phyloP scores from a whole-genome alignment of 768 basidiomycete genomes.

The Mycena epipterygia region DNA sequence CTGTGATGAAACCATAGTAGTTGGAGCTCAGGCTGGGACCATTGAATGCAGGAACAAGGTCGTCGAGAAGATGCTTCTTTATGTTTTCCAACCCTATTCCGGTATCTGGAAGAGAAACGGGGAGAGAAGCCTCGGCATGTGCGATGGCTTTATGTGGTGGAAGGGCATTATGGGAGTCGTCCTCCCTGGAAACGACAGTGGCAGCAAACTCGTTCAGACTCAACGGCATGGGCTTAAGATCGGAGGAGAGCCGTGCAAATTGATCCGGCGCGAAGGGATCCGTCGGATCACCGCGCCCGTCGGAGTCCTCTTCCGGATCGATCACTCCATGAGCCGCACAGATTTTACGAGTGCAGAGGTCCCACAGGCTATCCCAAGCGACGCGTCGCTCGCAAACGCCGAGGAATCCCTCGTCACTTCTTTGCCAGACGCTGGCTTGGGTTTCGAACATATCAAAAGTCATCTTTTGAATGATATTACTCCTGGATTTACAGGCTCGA shows the following conservation, averaged over 20 bases:
- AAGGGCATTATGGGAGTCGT: constrained; percentile 7
- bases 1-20: constrained; percentile 32
- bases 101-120: constrained; percentile 17
- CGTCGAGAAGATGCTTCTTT: constrained; percentile 25
- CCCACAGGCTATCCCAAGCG: constrained; percentile 17
- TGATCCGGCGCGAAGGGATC: background rate
- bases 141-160: constrained; percentile 13
- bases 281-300: too few relatives aligned
- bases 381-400: constrained; percentile 8
- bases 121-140: constrained; percentile 25
- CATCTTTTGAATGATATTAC: constrained; percentile 30
- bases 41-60: constrained; percentile 28
- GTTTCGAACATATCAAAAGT: constrained; percentile 23
- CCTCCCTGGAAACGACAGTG: constrained; percentile 8
- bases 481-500: constrained; percentile 29
- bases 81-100: constrained; percentile 29
- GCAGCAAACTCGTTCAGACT: constrained; percentile 28
- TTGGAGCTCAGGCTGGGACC: constrained; percentile 21
- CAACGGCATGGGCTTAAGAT: constrained; percentile 9
- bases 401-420: constrained; percentile 15
- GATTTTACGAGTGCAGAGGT: constrained; percentile 24
- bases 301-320: too few relatives aligned
- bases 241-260: background rate
- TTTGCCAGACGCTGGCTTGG: constrained; percentile 27
- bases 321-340: background rate